A percentile compares a stretch with the other conserved stretches of the same genome.
Conservation (phyloP, 371 early-diverging fungal species). For the Mortierella polycephala region DNA sequence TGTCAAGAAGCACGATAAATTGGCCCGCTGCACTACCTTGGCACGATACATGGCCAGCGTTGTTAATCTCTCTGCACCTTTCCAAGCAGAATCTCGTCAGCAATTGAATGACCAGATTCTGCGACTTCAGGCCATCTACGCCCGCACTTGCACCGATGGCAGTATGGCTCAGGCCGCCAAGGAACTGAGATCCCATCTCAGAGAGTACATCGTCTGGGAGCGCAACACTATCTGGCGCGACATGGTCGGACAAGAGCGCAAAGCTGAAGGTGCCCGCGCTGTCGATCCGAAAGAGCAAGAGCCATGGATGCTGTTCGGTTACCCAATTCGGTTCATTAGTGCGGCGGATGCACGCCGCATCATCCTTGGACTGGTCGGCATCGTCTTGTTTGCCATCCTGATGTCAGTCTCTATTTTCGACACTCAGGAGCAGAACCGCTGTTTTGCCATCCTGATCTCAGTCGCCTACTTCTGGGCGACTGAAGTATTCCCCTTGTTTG, state of each 20-base stretch:
- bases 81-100: conserved; percentile 64
- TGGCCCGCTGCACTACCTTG: conserved; percentile 60
- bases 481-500: conserved; percentile 93
- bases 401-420: conserved; percentile 58
- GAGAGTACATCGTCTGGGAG: conserved; percentile 80
- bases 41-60: conserved; percentile 66
- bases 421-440: conserved; percentile 68
- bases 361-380: conserved; percentile 37
- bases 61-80: conserved; percentile 70
- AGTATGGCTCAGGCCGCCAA: conserved; percentile 61
- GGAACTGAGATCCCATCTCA: conserved; percentile 70
- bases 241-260: conserved; percentile 77
- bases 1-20: conserved; percentile 97
- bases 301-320: conserved; percentile 37
- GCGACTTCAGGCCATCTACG: conserved; percentile 70
- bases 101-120: conserved; percentile 63
- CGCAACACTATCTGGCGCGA: conserved; percentile 86
- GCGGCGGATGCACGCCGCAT: conserved; percentile 30
- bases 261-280: conserved; percentile 58
- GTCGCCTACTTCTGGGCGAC: conserved; percentile 69
- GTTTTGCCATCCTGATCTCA: conserved; percentile 66
- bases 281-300: conserved; percentile 42
- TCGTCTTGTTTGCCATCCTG: conserved; percentile 55
- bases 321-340: conserved; percentile 26
- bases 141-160: conserved; percentile 64